These are phyloP conservation scores for Chalciporus sp. DNA, from an alignment of 1,284 basidiomycete species.

Conservation along the genomic window DNA sequence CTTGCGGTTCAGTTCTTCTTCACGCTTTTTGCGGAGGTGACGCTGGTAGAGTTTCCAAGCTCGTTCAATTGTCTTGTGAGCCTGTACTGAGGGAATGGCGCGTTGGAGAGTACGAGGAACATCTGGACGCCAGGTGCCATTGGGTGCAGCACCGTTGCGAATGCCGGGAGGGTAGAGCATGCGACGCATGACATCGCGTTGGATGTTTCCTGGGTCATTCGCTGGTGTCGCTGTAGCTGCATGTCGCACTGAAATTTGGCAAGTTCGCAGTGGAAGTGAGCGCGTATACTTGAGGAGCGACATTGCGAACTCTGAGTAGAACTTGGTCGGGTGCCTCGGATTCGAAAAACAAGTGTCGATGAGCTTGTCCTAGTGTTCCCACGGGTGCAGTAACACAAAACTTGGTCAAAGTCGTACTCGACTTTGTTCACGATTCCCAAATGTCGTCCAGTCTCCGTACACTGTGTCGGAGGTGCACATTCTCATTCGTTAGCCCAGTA, in stretches of 20 bases:
- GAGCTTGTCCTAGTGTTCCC: constrained; percentile 22
- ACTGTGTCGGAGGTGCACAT: constrained; percentile 25
- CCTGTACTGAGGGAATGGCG: constrained; percentile 82
- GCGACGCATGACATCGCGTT: constrained; percentile 73
- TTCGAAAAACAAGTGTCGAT: not conserved
- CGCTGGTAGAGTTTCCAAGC: constrained; percentile 88
- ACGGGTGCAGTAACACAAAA: constrained; percentile 21
- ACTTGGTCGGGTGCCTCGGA: not conserved
- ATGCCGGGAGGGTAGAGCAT: constrained; percentile 79
- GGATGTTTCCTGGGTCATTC: constrained; percentile 50
- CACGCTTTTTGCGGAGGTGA: constrained; percentile 68
- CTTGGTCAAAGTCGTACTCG: not conserved
- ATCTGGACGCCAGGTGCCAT: constrained; percentile 81
- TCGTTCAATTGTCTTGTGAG: constrained; percentile 91
- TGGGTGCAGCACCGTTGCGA: constrained; percentile 69
- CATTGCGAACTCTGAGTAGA: constrained; percentile 16
- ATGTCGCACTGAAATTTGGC: constrained; percentile 42
- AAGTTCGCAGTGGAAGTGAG: constrained; percentile 32
- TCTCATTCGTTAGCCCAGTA: constrained; percentile 15
- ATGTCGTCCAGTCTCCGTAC: constrained; percentile 24
- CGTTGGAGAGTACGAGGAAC: constrained; percentile 68
- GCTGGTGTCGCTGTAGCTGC: constrained; percentile 30
- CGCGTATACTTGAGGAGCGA: constrained; percentile 24
- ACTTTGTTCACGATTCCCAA: not conserved
- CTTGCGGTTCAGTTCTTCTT: constrained; percentile 69